Conservation (phyloP, 257 asterid genomes). For the Ballota nigra region DNA sequence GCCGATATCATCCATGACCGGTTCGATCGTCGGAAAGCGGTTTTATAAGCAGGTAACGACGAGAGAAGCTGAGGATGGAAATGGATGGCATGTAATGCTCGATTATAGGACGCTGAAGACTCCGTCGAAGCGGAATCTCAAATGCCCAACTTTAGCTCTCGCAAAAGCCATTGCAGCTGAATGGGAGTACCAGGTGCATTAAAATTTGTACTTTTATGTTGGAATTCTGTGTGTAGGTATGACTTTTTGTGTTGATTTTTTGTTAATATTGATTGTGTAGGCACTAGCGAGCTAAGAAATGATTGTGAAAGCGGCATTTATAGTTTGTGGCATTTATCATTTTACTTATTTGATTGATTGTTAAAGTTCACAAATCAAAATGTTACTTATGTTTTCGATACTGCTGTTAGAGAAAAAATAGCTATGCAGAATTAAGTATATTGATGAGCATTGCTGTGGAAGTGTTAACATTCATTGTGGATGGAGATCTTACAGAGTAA, state of each 20-base stretch:
- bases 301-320: not conserved
- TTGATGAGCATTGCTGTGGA: not conserved
- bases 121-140: slow-evolving; percentile 77
- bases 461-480: not conserved
- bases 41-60: slow-evolving; percentile 77
- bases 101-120: slow-evolving; percentile 93
- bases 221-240: not conserved
- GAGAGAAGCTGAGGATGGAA: slow-evolving; percentile 87
- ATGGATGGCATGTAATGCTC: slow-evolving; percentile 88
- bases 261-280: not conserved
- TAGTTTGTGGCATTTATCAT: not conserved
- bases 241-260: not conserved
- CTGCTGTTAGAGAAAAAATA: not conserved
- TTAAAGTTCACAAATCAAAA: not conserved
- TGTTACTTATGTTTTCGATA: not conserved
- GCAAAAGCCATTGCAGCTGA: slow-evolving; percentile 97
- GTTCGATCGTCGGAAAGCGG: slow-evolving; percentile 91
- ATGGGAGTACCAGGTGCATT: slow-evolving; percentile 91
- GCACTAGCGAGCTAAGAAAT: not conserved
- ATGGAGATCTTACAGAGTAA: not conserved
- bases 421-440: not conserved
- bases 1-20: slow-evolving; percentile 93
- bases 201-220: not conserved
- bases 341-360: not conserved
- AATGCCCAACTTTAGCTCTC: slow-evolving; percentile 75